Percentiles rank a stretch among this genome's conserved stretches.
Evolutionary conservation across 1,139 yeast genomes (phyloP).

Genomic region (Kurtzmaniella quercitrusa): DNA sequence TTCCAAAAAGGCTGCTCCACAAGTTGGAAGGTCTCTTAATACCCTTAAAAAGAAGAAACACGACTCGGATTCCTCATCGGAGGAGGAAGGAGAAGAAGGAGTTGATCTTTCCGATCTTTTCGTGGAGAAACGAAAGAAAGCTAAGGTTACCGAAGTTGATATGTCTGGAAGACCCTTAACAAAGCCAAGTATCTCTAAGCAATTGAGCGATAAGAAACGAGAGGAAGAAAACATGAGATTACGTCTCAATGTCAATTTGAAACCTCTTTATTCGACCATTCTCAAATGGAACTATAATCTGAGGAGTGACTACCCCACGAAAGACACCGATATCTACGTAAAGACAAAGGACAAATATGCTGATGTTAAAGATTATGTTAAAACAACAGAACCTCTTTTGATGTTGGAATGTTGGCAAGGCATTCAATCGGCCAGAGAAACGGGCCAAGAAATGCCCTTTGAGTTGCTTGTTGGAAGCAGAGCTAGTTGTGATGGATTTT

Average conservation of each 20-base stretch:
- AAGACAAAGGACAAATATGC: conserved; percentile 44
- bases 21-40: conserved; percentile 36
- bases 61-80: conserved; percentile 28
- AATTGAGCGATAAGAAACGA: conserved; percentile 30
- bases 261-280: conserved; percentile 66
- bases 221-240: conserved; percentile 78
- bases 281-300: conserved; percentile 75
- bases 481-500: conserved; percentile 79
- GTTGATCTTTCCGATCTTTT: conserved; percentile 42
- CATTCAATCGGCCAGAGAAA: conserved; percentile 65
- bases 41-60: conserved; percentile 24
- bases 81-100: conserved; percentile 26
- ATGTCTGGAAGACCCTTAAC: conserved; percentile 31
- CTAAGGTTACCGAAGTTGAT: conserved; percentile 38
- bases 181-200: conserved; percentile 23
- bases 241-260: conserved; percentile 73
- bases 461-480: conserved; percentile 71
- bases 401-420: conserved; percentile 95
- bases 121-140: conserved; percentile 29
- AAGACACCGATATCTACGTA: conserved; percentile 35
- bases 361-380: conserved; percentile 59
- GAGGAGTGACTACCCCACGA: conserved; percentile 53
- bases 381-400: conserved; percentile 71
- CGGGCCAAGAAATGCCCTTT: conserved; percentile 63
- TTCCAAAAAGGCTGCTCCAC: conserved; percentile 21